Evolutionary conservation across 768 basidiomycete genomes (phyloP).

Genomic region (Saitozyma sp.): DNA sequence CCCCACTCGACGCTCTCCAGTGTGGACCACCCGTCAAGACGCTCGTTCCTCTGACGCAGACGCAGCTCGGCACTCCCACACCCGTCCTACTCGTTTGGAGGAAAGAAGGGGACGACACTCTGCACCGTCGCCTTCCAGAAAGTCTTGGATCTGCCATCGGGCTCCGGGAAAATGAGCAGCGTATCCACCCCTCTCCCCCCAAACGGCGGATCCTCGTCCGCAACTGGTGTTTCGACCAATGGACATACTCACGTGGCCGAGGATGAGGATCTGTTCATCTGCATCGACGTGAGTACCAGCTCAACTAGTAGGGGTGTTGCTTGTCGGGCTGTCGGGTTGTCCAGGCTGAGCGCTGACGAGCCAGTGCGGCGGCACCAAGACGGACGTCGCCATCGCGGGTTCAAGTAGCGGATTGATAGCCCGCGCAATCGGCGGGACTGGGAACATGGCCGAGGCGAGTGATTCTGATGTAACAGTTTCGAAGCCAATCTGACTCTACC

Average conservation of each 20-base stretch:
- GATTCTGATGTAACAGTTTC: background rate
- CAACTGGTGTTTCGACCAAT: background rate
- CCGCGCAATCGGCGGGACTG: slow-evolving; percentile 71
- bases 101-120: slow-evolving; percentile 48
- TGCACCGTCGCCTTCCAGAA: slow-evolving; percentile 52
- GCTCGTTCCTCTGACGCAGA: background rate
- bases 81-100: slow-evolving; percentile 53
- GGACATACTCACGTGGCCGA: background rate
- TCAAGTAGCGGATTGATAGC: slow-evolving; percentile 63
- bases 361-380: slow-evolving; percentile 74
- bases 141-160: slow-evolving; percentile 2
- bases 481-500: background rate
- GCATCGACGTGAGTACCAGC: slow-evolving; percentile 26
- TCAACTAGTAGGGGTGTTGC: background rate
- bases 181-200: background rate
- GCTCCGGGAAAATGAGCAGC: background rate
- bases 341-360: slow-evolving; percentile 1
- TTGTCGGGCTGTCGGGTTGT: background rate
- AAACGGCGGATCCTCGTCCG: background rate
- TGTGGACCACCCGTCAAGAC: background rate
- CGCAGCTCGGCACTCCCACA: slow-evolving; percentile 50
- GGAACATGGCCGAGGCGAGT: slow-evolving; percentile 80
- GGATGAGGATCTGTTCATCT: slow-evolving; percentile 14
- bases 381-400: slow-evolving; percentile 70
- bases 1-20: too few relatives aligned